Evolutionary conservation across 2,329 filamentous ascomycete genomes (phyloP).

Genomic region (Penicillium sclerotiorum): DNA sequence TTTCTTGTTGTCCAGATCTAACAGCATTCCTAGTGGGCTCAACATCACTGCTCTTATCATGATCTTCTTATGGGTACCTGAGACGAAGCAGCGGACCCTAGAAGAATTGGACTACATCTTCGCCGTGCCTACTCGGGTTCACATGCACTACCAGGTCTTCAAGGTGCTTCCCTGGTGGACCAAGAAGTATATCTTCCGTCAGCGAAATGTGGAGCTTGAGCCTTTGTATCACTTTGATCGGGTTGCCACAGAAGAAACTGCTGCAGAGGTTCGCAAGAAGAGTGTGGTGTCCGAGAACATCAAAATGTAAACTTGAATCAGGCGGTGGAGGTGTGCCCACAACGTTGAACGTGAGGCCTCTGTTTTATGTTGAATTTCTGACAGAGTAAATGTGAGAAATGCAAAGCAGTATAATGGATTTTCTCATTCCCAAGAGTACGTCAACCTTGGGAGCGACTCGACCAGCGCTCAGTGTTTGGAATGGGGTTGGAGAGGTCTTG

Average conservation of each 20-base stretch:
- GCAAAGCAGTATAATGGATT: too few species aligned
- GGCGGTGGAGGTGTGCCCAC: too few species aligned
- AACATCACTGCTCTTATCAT: constrained; percentile 60
- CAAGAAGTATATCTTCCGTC: constrained; percentile 58
- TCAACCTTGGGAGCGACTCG: too few species aligned
- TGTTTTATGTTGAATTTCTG: too few species aligned
- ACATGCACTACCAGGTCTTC: constrained; percentile 59
- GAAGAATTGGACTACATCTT: constrained; percentile 62
- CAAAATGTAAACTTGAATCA: neutral
- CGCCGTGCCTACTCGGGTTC: constrained; percentile 59
- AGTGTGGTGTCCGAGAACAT: constrained; percentile 1
- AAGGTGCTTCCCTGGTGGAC: constrained; percentile 63
- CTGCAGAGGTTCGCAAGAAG: neutral
- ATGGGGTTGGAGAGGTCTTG: too few species aligned
- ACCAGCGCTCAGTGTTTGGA: too few species aligned
- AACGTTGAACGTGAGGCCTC: too few species aligned
- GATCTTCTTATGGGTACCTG: constrained; percentile 59
- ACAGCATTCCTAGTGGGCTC: constrained; percentile 36
- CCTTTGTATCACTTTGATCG: constrained; percentile 54
- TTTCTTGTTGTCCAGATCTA: neutral
- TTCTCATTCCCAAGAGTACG: too few species aligned
- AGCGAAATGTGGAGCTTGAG: constrained; percentile 47
- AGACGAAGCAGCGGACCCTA: constrained; percentile 48
- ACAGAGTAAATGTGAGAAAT: too few species aligned
- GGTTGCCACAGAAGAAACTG: neutral